Evolutionary conservation across 768 basidiomycete species (phyloP), one percentile per base, ranked within the genome.

Genomic region (Mycena haematopus): DNA sequence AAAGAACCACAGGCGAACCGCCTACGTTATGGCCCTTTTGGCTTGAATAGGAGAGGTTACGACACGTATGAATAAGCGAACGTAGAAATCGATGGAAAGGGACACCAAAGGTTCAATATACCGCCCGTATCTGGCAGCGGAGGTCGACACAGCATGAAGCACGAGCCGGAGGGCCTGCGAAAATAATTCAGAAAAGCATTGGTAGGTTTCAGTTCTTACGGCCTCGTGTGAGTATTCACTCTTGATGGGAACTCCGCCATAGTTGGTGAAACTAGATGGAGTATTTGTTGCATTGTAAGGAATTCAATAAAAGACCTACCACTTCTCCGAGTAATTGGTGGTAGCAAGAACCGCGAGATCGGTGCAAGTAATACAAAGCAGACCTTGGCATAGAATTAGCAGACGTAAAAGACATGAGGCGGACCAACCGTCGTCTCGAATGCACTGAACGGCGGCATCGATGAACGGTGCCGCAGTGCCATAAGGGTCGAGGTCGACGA

Each of bases 391-490:
- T 63, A 22, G n/a, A 60, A 60, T 47, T 40, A 45, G 54, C 50
- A 24, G 51, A 36, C 33, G 27, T 10, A 15, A 35, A 40, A 29
- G 57, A 22, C 21, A 46, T 5, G n/a, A 42, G 9, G 45, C 33
- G n/a, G 17, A 72, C 82, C 68, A 62, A 90, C 96, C 96, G 73
- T 92, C 95, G 67, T 96, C 95, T 33, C 86, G 85, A 10, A 97
- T 80, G 60, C 86, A 87, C 69, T 98, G 95, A 17, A 99, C 88
- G 0, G 96, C 95, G 22, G 90, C 90, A 69, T 99, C 97, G 27
- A 99, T 90, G 73, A 99, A 99, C 2, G 96, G 97, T 5, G 95
- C 91, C 0, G 97, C 97, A 10, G 95, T 96, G 0, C 97, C 97
- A 70, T 99, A 99, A 0, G 97, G 97, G 73, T 99, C 97, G 27